Conservation (phyloP, 2,329 filamentous ascomycete genomes). For the Ceratocystis papillata region DNA sequence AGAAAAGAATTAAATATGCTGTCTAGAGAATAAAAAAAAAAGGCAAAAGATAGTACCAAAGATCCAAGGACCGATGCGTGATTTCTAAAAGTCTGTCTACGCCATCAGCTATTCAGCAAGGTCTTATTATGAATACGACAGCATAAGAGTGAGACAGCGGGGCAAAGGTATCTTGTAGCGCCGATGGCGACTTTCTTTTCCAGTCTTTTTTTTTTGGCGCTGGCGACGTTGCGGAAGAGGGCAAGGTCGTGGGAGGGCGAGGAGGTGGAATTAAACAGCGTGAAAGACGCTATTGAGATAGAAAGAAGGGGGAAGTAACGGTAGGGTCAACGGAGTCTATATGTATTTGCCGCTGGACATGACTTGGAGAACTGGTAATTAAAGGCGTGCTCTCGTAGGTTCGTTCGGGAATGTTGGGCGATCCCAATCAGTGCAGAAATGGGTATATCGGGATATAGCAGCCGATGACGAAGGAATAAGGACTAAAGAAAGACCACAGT, state of each 20-base stretch:
- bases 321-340: not conserved
- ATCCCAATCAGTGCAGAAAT: conserved; percentile 7
- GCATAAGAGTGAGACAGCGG: conserved; percentile 11
- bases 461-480: conserved; percentile 3
- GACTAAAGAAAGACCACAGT: not conserved
- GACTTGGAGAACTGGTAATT: not conserved
- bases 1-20: conserved; percentile 19
- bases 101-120: conserved; percentile 3
- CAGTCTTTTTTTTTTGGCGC: not conserved
- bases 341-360: not conserved
- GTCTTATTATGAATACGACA: conserved; percentile 1
- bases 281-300: not conserved
- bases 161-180: not conserved
- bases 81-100: conserved; percentile 2
- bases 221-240: not conserved
- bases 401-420: not conserved
- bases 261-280: not conserved
- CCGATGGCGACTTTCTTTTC: conserved; percentile 7
- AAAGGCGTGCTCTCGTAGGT: not conserved
- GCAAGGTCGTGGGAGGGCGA: not conserved
- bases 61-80: conserved; percentile 12
- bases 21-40: conserved; percentile 16
- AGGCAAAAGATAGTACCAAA: not conserved
- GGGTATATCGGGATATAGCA: not conserved
- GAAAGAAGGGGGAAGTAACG: not conserved